phyloP scores from a whole-genome alignment of 192 early-diverging fungal genomes.

The Coemansia sp. region DNA sequence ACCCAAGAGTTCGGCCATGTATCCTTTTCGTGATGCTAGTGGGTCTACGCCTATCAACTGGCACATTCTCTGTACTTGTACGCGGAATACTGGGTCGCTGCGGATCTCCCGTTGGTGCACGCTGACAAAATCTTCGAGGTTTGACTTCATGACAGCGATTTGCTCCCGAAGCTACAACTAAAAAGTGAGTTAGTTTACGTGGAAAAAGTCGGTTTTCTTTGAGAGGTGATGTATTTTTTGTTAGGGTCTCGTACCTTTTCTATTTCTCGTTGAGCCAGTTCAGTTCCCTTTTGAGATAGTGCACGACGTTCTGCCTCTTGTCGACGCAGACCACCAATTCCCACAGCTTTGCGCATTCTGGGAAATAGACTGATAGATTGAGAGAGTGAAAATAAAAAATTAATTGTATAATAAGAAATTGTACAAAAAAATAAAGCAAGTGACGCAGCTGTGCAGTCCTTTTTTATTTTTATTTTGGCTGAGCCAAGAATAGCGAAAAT shows the following conservation, averaged over 20 bases:
- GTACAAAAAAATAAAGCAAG: neutral
- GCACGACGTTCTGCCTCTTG: constrained; percentile 52
- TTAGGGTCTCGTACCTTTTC: constrained; percentile 40
- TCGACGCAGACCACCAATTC: constrained; percentile 57
- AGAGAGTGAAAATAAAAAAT: neutral
- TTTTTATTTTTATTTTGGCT: too few species aligned
- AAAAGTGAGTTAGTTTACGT: too few species aligned
- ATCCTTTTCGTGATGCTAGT: constrained; percentile 92
- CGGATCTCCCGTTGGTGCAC: constrained; percentile 87
- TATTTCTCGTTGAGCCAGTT: constrained; percentile 52
- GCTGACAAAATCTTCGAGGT: constrained; percentile 83
- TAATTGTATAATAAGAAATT: too few species aligned
- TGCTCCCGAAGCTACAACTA: constrained; percentile 61
- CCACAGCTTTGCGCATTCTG: constrained; percentile 48
- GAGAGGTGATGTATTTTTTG: neutral
- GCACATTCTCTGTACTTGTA: constrained; percentile 93
- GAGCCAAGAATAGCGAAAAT: neutral
- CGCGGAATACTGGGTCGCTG: constrained; percentile 79
- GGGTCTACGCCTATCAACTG: constrained; percentile 93
- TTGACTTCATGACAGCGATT: constrained; percentile 70
- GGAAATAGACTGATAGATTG: neutral
- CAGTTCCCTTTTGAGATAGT: constrained; percentile 40
- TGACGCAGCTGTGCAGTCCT: neutral
- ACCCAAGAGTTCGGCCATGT: constrained; percentile 92
- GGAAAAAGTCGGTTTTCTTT: neutral